These are phyloP conservation scores for Coemansia sp. DNA, from an alignment of 192 early-diverging fungal genomes.

Conservation along the genomic window DNA sequence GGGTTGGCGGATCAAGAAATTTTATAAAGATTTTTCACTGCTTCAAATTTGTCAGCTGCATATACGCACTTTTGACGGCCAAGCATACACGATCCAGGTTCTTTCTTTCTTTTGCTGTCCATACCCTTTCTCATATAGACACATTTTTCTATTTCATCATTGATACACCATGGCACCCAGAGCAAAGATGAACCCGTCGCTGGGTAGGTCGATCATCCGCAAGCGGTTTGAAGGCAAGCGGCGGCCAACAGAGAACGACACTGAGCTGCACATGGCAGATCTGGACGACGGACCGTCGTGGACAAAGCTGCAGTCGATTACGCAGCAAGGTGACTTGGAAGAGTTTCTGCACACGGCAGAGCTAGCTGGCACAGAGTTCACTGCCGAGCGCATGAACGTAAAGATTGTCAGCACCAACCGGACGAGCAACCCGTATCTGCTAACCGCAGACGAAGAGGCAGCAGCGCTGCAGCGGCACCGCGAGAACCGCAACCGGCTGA, in stretches of 20 bases:
- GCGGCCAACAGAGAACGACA: slow-evolving; percentile 48
- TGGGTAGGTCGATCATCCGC: slow-evolving; percentile 50
- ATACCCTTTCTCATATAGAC: slow-evolving; percentile 4
- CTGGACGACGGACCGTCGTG: slow-evolving; percentile 80
- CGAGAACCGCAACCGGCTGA: slow-evolving; percentile 71
- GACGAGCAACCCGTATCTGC: slow-evolving; percentile 76
- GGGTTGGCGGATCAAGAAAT: background rate
- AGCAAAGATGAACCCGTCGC: slow-evolving; percentile 41
- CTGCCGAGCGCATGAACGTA: slow-evolving; percentile 73
- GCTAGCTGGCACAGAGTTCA: slow-evolving; percentile 93
- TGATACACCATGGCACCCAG: slow-evolving; percentile 26
- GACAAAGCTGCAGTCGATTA: slow-evolving; percentile 90
- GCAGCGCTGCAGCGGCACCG: slow-evolving; percentile 75
- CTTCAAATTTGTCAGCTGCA: slow-evolving; percentile 5
- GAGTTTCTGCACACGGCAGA: slow-evolving; percentile 93
- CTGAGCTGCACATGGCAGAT: slow-evolving; percentile 79
- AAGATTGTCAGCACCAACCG: slow-evolving; percentile 72
- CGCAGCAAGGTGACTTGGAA: slow-evolving; percentile 95
- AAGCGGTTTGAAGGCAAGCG: slow-evolving; percentile 55
- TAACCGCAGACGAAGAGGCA: slow-evolving; percentile 74
- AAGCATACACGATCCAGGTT: background rate
- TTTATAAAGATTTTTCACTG: slow-evolving; percentile 1
- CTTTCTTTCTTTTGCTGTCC: slow-evolving; percentile 1
- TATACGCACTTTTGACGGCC: background rate
- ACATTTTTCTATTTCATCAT: no score